A percentile compares a stretch with the other conserved stretches of the same genome.
phyloP scores from a whole-genome alignment of 176 grass and related monocot genomes.

The Oryza meridionalis region DNA sequence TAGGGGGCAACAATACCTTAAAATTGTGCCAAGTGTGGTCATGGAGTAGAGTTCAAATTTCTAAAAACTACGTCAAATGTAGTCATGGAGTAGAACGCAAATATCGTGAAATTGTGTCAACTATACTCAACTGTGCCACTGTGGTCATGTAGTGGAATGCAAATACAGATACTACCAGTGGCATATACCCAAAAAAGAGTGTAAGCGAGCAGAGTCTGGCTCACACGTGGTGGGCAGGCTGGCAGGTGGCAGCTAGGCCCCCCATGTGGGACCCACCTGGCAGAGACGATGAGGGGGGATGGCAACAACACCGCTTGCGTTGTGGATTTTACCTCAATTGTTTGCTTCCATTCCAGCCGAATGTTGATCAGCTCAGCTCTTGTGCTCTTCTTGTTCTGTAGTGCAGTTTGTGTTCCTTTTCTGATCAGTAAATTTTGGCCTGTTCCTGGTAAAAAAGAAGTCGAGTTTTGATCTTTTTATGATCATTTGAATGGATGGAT shows the following conservation, averaged over 20 bases:
- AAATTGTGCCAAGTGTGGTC: too few relatives aligned
- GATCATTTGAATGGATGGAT: too few relatives aligned
- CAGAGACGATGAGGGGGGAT: background rate
- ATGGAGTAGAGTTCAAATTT: too few relatives aligned
- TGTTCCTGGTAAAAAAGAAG: background rate
- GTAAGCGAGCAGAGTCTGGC: background rate
- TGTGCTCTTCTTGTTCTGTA: background rate
- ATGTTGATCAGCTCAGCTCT: background rate
- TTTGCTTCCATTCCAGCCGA: background rate
- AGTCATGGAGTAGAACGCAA: too few relatives aligned
- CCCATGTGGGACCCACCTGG: background rate
- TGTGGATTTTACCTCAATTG: too few relatives aligned
- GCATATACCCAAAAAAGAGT: background rate
- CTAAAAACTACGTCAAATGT: too few relatives aligned
- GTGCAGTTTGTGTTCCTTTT: background rate
- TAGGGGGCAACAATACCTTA: too few relatives aligned
- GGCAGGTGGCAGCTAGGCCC: background rate
- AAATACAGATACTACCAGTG: background rate
- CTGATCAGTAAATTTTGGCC: background rate
- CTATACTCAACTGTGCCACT: too few relatives aligned
- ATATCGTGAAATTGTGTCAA: too few relatives aligned
- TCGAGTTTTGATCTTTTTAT: too few relatives aligned
- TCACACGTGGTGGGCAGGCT: slow-evolving; percentile 1
- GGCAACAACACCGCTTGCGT: too few relatives aligned
- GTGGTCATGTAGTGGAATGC: background rate